phyloP scores from a whole-genome alignment of 148 eudicot genomes.

The Dianthus caryophyllus region DNA sequence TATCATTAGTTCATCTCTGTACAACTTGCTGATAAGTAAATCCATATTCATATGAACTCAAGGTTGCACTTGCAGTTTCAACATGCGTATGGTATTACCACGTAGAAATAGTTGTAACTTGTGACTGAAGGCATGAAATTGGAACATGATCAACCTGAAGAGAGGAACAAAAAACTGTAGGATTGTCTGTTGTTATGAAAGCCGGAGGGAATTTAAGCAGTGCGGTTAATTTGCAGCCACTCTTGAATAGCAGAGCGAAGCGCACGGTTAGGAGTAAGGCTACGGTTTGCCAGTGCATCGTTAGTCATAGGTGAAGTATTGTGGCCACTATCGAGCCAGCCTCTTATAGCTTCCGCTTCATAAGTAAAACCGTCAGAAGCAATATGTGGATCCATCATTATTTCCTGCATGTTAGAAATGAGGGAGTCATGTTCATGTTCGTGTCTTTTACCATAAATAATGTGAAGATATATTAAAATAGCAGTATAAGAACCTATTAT shows the following conservation, averaged over 20 bases:
- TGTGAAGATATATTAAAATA: no score
- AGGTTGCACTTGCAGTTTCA: neutral
- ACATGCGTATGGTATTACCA: neutral
- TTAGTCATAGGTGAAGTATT: constrained; percentile 74
- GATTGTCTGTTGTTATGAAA: neutral
- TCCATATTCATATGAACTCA: neutral
- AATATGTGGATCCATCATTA: constrained; percentile 79
- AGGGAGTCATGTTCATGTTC: no score
- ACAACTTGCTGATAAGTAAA: neutral
- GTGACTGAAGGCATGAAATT: neutral
- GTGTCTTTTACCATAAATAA: no score
- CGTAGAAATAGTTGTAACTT: neutral
- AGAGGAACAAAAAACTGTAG: neutral
- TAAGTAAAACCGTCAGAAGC: constrained; percentile 89
- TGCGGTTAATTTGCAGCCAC: constrained; percentile 40
- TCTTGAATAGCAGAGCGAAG: constrained; percentile 85
- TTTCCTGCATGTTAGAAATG: constrained; percentile 46
- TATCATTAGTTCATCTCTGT: neutral
- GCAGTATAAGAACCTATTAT: no score
- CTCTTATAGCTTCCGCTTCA: constrained; percentile 71
- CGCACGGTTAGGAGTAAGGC: constrained; percentile 59
- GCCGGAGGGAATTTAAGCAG: constrained; percentile 6
- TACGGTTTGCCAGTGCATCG: constrained; percentile 38
- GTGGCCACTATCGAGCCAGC: constrained; percentile 60
- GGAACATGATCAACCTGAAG: constrained; percentile 1